Conservation (phyloP, 2,329 filamentous ascomycete genomes). For the Aspergillus pseudoviridinutans region DNA sequence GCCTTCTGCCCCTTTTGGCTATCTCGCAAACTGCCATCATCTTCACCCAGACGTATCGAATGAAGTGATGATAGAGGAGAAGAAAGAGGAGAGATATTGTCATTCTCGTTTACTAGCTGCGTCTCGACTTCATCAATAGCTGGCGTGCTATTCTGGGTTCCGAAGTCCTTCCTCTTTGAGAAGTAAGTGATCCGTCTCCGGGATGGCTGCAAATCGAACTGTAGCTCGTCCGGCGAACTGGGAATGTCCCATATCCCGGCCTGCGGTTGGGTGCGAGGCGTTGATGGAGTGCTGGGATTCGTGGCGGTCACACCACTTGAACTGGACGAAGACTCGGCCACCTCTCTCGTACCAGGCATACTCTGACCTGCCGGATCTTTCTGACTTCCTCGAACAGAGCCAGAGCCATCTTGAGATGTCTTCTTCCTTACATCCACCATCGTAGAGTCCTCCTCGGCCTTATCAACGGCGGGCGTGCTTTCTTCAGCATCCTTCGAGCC, state of each 20-base stretch:
- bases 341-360: background rate
- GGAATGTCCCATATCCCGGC: slow-evolving; percentile 25
- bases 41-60: slow-evolving; percentile 13
- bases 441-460: background rate
- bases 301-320: slow-evolving; percentile 3
- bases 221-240: slow-evolving; percentile 36
- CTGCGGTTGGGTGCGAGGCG: slow-evolving; percentile 11
- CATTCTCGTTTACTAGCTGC: slow-evolving; percentile 10
- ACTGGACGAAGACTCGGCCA: background rate
- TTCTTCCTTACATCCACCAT: background rate
- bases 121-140: background rate
- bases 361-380: background rate
- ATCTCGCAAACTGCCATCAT: background rate
- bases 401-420: background rate
- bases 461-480: background rate
- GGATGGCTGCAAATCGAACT: slow-evolving; percentile 23
- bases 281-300: slow-evolving; percentile 7
- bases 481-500: background rate
- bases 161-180: slow-evolving; percentile 1
- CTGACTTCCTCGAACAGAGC: background rate
- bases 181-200: slow-evolving; percentile 9
- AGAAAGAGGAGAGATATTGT: slow-evolving; percentile 33
- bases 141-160: background rate
- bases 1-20: background rate
- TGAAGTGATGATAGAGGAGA: slow-evolving; percentile 31